These are phyloP conservation scores for Russula lepida DNA, from an alignment of 768 basidiomycete species.

Conservation along the genomic window DNA sequence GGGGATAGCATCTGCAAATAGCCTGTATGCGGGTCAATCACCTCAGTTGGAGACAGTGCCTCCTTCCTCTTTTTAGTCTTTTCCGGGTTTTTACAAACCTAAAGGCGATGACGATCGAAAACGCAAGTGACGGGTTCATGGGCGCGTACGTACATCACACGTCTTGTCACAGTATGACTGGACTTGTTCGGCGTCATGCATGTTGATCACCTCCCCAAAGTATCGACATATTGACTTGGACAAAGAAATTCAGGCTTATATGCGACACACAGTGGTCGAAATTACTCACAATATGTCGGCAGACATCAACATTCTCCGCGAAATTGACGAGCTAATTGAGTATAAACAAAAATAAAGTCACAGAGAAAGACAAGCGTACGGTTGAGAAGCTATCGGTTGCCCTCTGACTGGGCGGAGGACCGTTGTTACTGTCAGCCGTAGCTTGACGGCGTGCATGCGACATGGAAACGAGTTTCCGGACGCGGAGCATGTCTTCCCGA, in stretches of 20 bases:
- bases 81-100: slow-evolving; percentile 77
- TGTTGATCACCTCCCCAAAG: slow-evolving; percentile 64
- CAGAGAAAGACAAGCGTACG: slow-evolving; percentile 32
- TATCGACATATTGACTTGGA: slow-evolving; percentile 65
- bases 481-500: slow-evolving; percentile 60
- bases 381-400: slow-evolving; percentile 54
- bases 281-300: slow-evolving; percentile 61
- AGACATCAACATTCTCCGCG: slow-evolving; percentile 50
- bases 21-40: slow-evolving; percentile 24
- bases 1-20: slow-evolving; percentile 12
- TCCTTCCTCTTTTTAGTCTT: slow-evolving; percentile 44
- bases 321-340: slow-evolving; percentile 38
- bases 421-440: slow-evolving; percentile 37
- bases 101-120: neutral
- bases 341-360: slow-evolving; percentile 26
- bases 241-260: neutral
- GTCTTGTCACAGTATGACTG: slow-evolving; percentile 58
- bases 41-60: slow-evolving; percentile 40
- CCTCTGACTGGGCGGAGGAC: slow-evolving; percentile 56
- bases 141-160: slow-evolving; percentile 59
- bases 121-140: neutral
- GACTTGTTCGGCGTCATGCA: slow-evolving; percentile 35
- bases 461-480: slow-evolving; percentile 43
- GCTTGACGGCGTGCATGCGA: slow-evolving; percentile 39
- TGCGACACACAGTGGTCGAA: neutral